A percentile compares a stretch with the other conserved stretches of the same genome.
These are phyloP conservation scores for Fagus crenata DNA, from an alignment of 306 rosid species.

Conservation along the genomic window DNA sequence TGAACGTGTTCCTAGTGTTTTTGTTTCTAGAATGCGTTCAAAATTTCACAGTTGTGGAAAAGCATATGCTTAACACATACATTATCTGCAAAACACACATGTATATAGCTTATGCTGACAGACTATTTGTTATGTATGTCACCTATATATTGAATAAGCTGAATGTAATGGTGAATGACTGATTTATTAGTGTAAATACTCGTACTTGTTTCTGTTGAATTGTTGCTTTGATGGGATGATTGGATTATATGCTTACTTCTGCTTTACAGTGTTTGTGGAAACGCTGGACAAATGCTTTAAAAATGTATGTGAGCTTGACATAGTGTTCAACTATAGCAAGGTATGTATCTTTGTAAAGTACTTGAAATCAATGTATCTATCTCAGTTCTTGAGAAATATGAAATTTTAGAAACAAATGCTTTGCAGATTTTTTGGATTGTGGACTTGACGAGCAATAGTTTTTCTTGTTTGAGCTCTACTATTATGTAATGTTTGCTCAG, in stretches of 20 bases:
- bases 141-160: neutral
- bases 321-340: conserved; percentile 94
- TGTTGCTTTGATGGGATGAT: conserved; percentile 15
- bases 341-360: conserved; percentile 33
- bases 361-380: neutral
- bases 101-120: neutral
- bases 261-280: conserved; percentile 85
- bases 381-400: no score
- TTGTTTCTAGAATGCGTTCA: no score
- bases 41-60: no score
- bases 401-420: neutral
- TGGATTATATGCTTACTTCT: conserved; percentile 28
- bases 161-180: no score
- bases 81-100: no score
- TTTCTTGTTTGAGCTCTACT: neutral
- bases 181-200: neutral
- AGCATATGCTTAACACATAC: no score
- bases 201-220: conserved; percentile 4
- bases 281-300: conserved; percentile 94
- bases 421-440: neutral
- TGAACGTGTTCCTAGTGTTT: no score
- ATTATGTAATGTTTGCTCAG: neutral
- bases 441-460: neutral
- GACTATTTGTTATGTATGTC: neutral
- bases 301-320: conserved; percentile 93